Conservation (phyloP, 352 stramenopile species). For the Thraustochytrium striatum region DNA sequence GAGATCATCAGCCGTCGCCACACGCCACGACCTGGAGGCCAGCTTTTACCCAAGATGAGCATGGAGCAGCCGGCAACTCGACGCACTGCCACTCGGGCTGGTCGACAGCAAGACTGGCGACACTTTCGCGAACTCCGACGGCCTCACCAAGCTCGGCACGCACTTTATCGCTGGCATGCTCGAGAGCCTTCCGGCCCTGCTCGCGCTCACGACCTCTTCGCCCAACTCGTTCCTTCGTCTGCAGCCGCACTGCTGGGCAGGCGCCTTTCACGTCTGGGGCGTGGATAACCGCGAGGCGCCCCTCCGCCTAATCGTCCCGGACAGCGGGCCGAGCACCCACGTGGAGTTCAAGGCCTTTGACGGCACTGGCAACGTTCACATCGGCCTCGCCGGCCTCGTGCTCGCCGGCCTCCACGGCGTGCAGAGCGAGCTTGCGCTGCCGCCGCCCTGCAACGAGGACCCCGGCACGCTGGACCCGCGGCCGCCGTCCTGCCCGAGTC, state of each 20-base stretch:
- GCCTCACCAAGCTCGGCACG: background rate
- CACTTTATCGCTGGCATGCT: constrained; percentile 33
- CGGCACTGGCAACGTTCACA: background rate
- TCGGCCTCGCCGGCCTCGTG: constrained; percentile 2
- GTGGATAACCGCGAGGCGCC: constrained; percentile 28
- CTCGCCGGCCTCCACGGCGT: constrained; percentile 21
- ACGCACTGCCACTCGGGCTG: constrained; percentile 40
- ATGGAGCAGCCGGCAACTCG: background rate
- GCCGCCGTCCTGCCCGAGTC: background rate
- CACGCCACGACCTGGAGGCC: background rate
- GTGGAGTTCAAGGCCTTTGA: constrained; percentile 36
- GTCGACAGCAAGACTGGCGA: background rate
- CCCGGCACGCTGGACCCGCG: background rate
- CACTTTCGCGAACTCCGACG: background rate
- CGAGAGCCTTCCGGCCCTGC: constrained; percentile 1
- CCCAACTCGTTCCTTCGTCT: constrained; percentile 26
- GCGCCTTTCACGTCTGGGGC: constrained; percentile 27
- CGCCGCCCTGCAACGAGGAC: background rate
- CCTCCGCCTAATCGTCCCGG: background rate
- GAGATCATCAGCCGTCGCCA: constrained; percentile 23
- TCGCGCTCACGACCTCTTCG: constrained; percentile 13
- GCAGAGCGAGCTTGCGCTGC: background rate
- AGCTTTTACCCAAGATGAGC: constrained; percentile 33
- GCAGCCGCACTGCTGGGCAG: background rate
- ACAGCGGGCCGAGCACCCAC: background rate